A percentile compares a stretch with the other conserved stretches of the same genome.
Conservation (phyloP, 352 stramenopile species). For the Phytophthora uliginosa region DNA sequence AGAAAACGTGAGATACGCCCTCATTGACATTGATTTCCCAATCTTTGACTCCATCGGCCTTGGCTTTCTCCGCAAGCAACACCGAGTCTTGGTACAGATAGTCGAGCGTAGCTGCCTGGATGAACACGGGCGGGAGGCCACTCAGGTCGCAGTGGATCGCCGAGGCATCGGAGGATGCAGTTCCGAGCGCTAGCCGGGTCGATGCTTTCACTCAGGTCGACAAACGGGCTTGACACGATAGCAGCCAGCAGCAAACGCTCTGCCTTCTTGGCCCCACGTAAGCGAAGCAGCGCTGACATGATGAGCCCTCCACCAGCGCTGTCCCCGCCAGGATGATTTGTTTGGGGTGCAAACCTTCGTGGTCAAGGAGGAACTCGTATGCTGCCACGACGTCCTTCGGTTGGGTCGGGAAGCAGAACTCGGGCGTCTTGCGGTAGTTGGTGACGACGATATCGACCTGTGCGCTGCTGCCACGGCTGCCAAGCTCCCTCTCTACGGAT, state of each 20-base stretch:
- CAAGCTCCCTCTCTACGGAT: conserved; percentile 33
- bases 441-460: conserved; percentile 50
- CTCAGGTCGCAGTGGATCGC: conserved; percentile 50
- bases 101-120: conserved; percentile 47
- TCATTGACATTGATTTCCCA: conserved; percentile 54
- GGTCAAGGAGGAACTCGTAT: conserved; percentile 47
- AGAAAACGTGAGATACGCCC: conserved; percentile 48
- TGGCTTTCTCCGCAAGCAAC: conserved; percentile 30
- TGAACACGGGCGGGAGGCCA: conserved; percentile 43
- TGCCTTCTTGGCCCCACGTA: conserved; percentile 33
- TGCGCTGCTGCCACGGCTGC: background rate
- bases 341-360: conserved; percentile 27
- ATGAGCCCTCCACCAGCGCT: conserved; percentile 49
- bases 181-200: conserved; percentile 14
- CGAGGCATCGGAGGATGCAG: conserved; percentile 54
- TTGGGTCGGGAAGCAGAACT: conserved; percentile 45
- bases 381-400: conserved; percentile 38
- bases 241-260: conserved; percentile 35
- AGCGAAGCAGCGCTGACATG: conserved; percentile 47
- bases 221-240: conserved; percentile 36
- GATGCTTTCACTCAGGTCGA: conserved; percentile 24
- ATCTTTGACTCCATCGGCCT: conserved; percentile 38
- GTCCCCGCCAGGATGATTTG: conserved; percentile 56
- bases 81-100: conserved; percentile 41
- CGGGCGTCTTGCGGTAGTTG: conserved; percentile 63